phyloP scores from a whole-genome alignment of 2,329 filamentous ascomycete species.

The Sporothrix pseudoabietina region DNA sequence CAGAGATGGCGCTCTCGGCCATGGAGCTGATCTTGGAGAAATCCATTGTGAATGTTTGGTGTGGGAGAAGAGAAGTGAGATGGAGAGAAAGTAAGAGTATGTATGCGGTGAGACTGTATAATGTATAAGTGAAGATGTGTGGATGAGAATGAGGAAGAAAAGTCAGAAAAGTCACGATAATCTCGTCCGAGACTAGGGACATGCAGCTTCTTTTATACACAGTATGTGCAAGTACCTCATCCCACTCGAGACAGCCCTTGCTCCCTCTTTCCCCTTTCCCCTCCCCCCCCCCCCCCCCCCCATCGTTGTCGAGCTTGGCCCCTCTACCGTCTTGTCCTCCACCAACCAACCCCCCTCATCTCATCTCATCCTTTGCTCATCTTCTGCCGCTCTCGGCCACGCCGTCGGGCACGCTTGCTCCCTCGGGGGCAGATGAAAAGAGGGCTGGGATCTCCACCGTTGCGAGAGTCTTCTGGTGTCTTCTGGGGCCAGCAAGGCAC shows the following conservation, averaged over 20 bases:
- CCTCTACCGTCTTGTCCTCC: neutral
- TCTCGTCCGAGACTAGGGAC: neutral
- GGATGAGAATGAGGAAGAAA: neutral
- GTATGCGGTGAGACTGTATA: neutral
- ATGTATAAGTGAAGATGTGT: neutral
- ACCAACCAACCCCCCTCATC: neutral
- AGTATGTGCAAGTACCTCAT: neutral
- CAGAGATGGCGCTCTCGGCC: constrained; percentile 36
- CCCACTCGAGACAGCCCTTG: neutral
- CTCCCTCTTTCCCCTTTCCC: neutral
- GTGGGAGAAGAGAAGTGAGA: neutral
- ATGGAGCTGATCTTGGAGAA: constrained; percentile 36
- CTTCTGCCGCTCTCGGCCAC: constrained; percentile 23
- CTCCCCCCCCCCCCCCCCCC: no score
- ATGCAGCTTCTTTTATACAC: constrained; percentile 20
- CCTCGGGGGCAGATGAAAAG: neutral
- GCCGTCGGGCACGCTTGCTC: constrained; percentile 23
- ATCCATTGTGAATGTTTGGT: constrained; percentile 37
- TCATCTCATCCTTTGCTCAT: constrained; percentile 15
- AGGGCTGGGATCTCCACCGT: constrained; percentile 8
- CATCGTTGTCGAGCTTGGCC: neutral
- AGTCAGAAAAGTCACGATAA: neutral
- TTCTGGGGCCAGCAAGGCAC: neutral
- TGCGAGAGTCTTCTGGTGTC: constrained; percentile 6
- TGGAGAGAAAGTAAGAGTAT: neutral